Evolutionary conservation across 2,329 filamentous ascomycete species (phyloP).

Genomic region (Colletotrichum limetticola): DNA sequence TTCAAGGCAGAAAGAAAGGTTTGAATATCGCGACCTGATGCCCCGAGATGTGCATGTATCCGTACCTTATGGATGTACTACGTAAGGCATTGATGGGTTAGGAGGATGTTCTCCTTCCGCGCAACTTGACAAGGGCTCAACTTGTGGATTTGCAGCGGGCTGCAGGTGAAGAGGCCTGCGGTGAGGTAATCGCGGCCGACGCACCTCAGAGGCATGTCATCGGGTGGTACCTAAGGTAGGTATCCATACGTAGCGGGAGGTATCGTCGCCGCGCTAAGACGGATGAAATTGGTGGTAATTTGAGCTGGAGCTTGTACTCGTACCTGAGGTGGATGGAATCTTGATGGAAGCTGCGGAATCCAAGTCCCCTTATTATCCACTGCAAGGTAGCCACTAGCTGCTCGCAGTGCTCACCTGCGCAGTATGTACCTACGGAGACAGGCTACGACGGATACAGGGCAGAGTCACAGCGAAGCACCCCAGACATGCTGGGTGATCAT

Average conservation of each 20-base stretch:
- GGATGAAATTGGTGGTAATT: neutral
- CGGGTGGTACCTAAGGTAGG: neutral
- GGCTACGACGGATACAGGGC: too few relatives aligned
- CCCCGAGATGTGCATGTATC: neutral
- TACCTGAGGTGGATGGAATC: slow-evolving; percentile 23
- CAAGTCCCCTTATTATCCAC: slow-evolving; percentile 3
- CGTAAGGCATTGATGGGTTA: slow-evolving; percentile 21
- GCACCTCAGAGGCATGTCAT: neutral
- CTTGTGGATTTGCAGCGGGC: slow-evolving; percentile 15
- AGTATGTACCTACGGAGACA: too few relatives aligned
- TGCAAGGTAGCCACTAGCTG: neutral
- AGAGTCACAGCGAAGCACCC: neutral
- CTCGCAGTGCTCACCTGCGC: too few relatives aligned
- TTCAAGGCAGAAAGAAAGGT: neutral
- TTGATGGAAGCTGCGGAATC: slow-evolving; percentile 22
- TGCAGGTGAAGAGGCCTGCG: slow-evolving; percentile 2
- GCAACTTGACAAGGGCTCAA: neutral
- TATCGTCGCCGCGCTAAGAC: neutral
- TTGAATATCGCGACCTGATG: neutral
- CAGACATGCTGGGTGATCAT: neutral
- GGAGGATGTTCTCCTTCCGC: neutral
- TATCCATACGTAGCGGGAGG: too few relatives aligned
- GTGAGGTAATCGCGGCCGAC: neutral
- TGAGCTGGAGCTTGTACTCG: neutral
- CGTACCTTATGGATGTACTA: neutral